Evolutionary conservation across 164 flowering plant species (phyloP), one percentile per base, ranked within the genome.

Genomic region (Malania oleifera): DNA sequence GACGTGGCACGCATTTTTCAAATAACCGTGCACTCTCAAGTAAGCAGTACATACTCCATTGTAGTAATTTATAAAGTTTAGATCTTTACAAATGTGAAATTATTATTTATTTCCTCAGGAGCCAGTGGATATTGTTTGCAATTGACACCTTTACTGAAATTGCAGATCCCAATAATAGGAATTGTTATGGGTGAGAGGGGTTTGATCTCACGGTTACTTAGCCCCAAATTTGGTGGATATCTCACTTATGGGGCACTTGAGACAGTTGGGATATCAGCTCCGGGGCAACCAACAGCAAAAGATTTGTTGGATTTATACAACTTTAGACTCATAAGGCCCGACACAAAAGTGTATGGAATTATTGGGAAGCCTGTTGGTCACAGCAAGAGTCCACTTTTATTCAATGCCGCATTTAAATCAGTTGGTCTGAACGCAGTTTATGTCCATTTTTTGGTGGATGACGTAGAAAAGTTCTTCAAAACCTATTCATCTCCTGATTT

Each of bases 1-100:
- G 99, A 95, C 68, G 92, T 82, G 27, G 82, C 93, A 19, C 91
- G 88, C 38, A 63, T 95, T 62, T 87, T 95, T 67, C 95, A 84
- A 54, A 81, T 84, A 64, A 75, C 79, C 17, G 86, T 80, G 18
- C 91, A 83, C 73, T 87, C 87, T 57, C 90, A 88, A 70, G 99
- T 95, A 80, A 80, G 89, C 62, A 20, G 52, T 56, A 64, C 59
- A 69, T 29, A n/a, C n/a, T n/a, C n/a, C n/a, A n/a, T n/a, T n/a
- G n/a, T n/a, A n/a, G n/a, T n/a, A n/a, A n/a, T n/a, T n/a, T n/a
- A n/a, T n/a, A n/a, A n/a, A n/a, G n/a, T n/a, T n/a, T n/a, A n/a
- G n/a, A n/a, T n/a, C n/a, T n/a, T n/a, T n/a, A n/a, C n/a, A n/a
- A n/a, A n/a, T n/a, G n/a, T n/a, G n/a, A n/a, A n/a, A n/a, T n/a